A percentile compares a stretch with the other conserved stretches of the same genome.
Conservation (phyloP, 2,329 filamentous ascomycete species). For the Didymella glomerata region DNA sequence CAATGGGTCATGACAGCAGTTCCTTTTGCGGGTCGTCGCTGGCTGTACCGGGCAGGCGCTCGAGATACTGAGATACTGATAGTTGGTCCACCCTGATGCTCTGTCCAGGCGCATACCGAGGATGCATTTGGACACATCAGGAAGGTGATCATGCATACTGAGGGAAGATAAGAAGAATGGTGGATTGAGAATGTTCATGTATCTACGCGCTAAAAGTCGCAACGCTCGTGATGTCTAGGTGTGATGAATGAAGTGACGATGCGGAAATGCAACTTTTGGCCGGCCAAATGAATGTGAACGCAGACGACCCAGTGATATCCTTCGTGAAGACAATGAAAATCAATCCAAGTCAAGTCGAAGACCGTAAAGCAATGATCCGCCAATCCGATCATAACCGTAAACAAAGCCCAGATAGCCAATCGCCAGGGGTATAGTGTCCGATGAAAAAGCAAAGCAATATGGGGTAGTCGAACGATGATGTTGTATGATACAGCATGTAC, state of each 20-base stretch:
- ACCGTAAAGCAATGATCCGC: constrained; percentile 21
- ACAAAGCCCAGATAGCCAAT: constrained; percentile 20
- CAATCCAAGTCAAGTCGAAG: constrained; percentile 15
- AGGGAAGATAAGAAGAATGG: background rate
- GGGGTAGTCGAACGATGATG: constrained; percentile 24
- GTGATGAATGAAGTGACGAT: constrained; percentile 22
- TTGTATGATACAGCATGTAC: constrained; percentile 28
- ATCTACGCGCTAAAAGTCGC: constrained; percentile 33
- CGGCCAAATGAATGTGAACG: constrained; percentile 15
- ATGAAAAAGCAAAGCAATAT: constrained; percentile 23
- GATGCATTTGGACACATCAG: background rate
- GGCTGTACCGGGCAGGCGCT: constrained; percentile 5
- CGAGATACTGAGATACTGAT: background rate
- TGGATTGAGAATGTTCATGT: constrained; percentile 28
- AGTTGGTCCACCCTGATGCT: constrained; percentile 1
- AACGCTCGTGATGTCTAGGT: constrained; percentile 31
- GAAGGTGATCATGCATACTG: constrained; percentile 41
- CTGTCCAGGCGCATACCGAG: background rate
- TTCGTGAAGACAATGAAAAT: constrained; percentile 23
- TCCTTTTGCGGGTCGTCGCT: background rate
- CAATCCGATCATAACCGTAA: constrained; percentile 15
- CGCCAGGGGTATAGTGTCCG: constrained; percentile 26
- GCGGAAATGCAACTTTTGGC: constrained; percentile 31
- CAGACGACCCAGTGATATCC: constrained; percentile 33
- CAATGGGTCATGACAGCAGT: background rate